Evolutionary conservation across 148 eudicot species (phyloP).

Genomic region (Polygonum maritimum): DNA sequence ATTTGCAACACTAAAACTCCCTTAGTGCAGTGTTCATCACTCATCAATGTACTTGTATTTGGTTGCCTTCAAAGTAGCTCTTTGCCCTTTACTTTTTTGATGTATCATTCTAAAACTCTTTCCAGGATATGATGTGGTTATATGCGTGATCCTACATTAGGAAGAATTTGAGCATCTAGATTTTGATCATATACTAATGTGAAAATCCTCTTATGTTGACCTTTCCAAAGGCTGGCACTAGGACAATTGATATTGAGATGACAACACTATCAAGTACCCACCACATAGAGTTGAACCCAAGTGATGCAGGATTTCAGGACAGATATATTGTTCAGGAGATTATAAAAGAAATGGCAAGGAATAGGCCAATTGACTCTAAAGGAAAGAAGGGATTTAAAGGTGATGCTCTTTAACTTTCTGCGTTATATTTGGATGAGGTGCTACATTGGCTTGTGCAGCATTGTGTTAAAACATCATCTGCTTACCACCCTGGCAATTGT

Average conservation of each 20-base stretch:
- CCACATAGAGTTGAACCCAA: conserved; percentile 89
- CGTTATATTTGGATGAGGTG: neutral
- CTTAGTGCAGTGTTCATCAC: neutral
- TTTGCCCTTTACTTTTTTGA: neutral
- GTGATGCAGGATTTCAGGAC: conserved; percentile 97
- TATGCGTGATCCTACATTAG: neutral
- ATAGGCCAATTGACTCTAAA: conserved; percentile 81
- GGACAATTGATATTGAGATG: conserved; percentile 84
- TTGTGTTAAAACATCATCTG: neutral
- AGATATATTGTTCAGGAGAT: conserved; percentile 94
- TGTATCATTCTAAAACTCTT: neutral
- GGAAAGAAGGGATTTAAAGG: conserved; percentile 91
- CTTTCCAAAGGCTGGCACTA: conserved; percentile 62
- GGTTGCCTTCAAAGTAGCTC: neutral
- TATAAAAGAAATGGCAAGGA: conserved; percentile 98
- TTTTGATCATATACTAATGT: neutral
- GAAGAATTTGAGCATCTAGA: neutral
- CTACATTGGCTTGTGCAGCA: neutral
- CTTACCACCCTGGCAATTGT: neutral
- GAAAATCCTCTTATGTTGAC: neutral
- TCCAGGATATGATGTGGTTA: neutral
- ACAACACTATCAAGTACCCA: conserved; percentile 83
- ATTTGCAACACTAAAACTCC: neutral
- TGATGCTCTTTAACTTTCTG: conserved; percentile 13
- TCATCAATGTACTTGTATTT: neutral